phyloP scores from a whole-genome alignment of 2,329 filamentous ascomycete genomes.

The Ophiostoma ulmi region DNA sequence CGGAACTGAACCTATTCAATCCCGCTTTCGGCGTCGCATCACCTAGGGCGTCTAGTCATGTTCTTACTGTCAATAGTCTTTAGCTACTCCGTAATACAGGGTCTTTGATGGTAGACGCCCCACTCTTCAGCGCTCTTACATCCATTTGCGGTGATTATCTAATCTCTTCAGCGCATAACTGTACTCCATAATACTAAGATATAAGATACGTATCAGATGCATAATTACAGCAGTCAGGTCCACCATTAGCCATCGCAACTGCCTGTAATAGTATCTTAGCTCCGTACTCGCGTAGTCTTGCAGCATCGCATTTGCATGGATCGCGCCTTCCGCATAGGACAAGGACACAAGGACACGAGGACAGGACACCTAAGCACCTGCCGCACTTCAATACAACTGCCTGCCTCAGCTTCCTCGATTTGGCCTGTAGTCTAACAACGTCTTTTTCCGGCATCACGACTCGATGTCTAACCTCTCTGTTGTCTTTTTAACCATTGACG shows the following conservation, averaged over 20 bases:
- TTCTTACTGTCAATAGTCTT: not conserved
- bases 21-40: conserved; percentile 20
- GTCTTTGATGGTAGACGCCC: not conserved
- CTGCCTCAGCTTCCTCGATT: conserved; percentile 10
- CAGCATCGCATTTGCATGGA: conserved; percentile 5
- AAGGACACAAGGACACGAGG: not conserved
- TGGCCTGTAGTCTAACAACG: not conserved
- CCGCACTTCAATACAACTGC: not conserved
- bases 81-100: not conserved
- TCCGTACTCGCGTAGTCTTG: not conserved
- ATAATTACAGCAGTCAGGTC: not conserved
- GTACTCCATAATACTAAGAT: not conserved
- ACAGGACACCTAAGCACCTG: conserved; percentile 21
- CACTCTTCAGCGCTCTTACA: conserved; percentile 17
- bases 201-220: not conserved
- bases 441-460: not conserved
- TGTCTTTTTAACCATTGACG: not conserved
- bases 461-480: not conserved
- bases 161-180: not conserved
- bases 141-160: conserved; percentile 16
- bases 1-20: conserved; percentile 22
- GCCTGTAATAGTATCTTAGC: not conserved
- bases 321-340: conserved; percentile 10
- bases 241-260: conserved; percentile 3
- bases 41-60: not conserved